Evolutionary conservation across 2,329 filamentous ascomycete species (phyloP), one percentile per base, ranked within the genome.

Genomic region (Cadophora sp.): DNA sequence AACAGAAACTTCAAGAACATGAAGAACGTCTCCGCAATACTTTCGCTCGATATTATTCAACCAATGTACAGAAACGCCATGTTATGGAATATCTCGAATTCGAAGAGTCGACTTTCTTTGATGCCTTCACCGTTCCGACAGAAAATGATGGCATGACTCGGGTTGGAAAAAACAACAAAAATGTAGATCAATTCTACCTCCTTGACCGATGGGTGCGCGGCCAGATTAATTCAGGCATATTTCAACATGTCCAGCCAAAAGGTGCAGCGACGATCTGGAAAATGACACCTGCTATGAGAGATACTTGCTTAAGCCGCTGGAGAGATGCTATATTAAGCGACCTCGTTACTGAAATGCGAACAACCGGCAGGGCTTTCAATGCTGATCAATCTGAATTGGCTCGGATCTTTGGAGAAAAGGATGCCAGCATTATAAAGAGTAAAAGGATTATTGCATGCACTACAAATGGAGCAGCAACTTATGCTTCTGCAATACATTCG

Each of bases 371-470:
- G 3, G 74, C 79, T 1, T 85, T 83, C 70, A 82, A 87, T 61
- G 64, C 76, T 0, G 76, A 77, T 3, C 81, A 85, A 12, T 72
- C 78, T 0, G 75, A 77, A 5, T 72, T 89, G 0, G 78, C 81
- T 1, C 79, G 78, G 1, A 76, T 88, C 0, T 82, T 82, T 24
- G 80, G 78, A 6, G 80, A 86, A 55, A 79, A 73, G 2, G 80
- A 83, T 24, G 77, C 79, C 0, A 65, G 74, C 0, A 80, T 84
- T 0, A 80, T 92, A 2, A 77, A 79, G n/a, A 75, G 73, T 0
- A 91, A 87, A 73, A 81, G 84, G 1, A 83, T 94, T 14, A 89
- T 94, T 53, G 90, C 84, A 0, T 92, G 89, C 70, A 94, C 91
- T 0, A 93, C 91, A 0, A 93, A 89, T 0, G 89, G 82, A 0